These are phyloP conservation scores for Penicillium canariense DNA, from an alignment of 495 filamentous ascomycete species.

Conservation along the genomic window DNA sequence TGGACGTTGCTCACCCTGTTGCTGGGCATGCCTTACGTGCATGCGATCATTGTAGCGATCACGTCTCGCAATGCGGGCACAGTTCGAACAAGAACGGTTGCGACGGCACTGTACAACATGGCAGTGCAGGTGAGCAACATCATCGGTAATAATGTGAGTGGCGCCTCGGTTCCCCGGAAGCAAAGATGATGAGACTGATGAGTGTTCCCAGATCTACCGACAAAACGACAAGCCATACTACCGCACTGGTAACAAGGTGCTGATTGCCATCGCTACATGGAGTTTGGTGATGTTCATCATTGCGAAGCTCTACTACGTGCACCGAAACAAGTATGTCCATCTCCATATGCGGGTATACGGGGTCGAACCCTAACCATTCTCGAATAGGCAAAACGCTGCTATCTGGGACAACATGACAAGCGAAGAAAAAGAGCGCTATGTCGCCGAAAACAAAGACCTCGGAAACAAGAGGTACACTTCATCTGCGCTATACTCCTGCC, in stretches of 20 bases:
- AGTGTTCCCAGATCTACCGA: conserved; percentile 53
- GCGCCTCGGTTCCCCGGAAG: not conserved
- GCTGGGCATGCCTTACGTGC: conserved; percentile 60
- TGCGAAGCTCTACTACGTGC: conserved; percentile 62
- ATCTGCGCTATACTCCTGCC: not conserved
- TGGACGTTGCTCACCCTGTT: conserved; percentile 52
- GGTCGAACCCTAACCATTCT: not conserved
- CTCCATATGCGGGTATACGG: not conserved
- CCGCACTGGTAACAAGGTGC: conserved; percentile 61
- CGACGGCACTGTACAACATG: conserved; percentile 71
- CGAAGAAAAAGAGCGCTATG: conserved; percentile 60
- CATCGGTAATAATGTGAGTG: conserved; percentile 57
- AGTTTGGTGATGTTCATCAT: conserved; percentile 56
- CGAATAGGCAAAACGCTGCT: conserved; percentile 37
- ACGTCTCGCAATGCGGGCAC: conserved; percentile 65
- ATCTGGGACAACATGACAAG: conserved; percentile 59
- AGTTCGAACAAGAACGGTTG: conserved; percentile 64
- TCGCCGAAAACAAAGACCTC: conserved; percentile 60
- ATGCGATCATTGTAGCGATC: conserved; percentile 67
- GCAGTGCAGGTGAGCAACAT: conserved; percentile 64
- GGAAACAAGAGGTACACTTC: conserved; percentile 64
- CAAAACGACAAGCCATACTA: conserved; percentile 65
- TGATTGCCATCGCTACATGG: conserved; percentile 52
- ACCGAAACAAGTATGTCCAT: conserved; percentile 52
- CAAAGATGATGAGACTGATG: not conserved